phyloP scores from a whole-genome alignment of 352 stramenopile genomes.

The Labyrinthula sp. region DNA sequence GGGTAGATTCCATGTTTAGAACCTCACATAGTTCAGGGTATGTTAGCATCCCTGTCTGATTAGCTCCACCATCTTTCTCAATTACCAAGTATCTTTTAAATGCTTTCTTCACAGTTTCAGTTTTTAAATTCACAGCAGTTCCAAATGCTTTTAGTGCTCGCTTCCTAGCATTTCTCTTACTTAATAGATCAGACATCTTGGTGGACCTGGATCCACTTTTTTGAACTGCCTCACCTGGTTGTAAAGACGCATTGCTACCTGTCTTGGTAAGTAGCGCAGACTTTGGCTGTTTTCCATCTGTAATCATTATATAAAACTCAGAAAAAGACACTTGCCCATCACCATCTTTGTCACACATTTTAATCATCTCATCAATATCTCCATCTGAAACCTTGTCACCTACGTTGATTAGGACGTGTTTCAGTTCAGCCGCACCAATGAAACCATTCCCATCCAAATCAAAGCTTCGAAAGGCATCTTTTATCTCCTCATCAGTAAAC shows the following conservation, averaged over 20 bases:
- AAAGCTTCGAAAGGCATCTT: constrained; percentile 71
- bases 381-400: constrained; percentile 75
- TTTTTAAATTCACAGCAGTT: constrained; percentile 77
- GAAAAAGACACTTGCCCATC: constrained; percentile 77
- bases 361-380: constrained; percentile 86
- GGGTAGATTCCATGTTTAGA: constrained; percentile 66
- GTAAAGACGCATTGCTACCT: constrained; percentile 23
- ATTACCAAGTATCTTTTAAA: constrained; percentile 82
- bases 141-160: constrained; percentile 69
- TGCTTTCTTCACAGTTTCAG: constrained; percentile 79
- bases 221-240: no score
- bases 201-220: no score
- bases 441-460: constrained; percentile 87
- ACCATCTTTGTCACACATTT: constrained; percentile 77
- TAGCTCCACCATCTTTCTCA: constrained; percentile 43
- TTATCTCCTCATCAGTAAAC: constrained; percentile 83
- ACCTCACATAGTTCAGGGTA: constrained; percentile 90
- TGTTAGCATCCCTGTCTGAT: constrained; percentile 75
- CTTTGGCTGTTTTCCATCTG: constrained; percentile 49
- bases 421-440: constrained; percentile 70
- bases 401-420: constrained; percentile 80
- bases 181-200: constrained; percentile 52
- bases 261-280: constrained; percentile 7
- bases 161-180: constrained; percentile 70
- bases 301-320: constrained; percentile 83